phyloP scores from a whole-genome alignment of 2,329 filamentous ascomycete species.

The Paramyrothecium roridum region DNA sequence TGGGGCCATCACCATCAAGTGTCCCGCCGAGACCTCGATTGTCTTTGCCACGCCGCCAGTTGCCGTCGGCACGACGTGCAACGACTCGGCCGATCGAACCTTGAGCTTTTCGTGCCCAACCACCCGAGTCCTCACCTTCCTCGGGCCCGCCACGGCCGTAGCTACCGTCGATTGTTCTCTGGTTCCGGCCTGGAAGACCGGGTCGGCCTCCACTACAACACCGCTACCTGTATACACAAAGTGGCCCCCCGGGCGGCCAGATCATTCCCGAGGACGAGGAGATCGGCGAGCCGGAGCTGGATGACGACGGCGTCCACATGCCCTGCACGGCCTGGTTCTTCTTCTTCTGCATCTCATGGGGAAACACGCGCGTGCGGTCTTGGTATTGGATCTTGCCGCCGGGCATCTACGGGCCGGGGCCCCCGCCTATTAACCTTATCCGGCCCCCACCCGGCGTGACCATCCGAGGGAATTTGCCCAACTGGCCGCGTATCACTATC shows the following conservation, averaged over 20 bases:
- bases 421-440: slow-evolving; percentile 6
- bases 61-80: slow-evolving; percentile 2
- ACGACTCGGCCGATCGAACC: background rate
- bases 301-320: slow-evolving; percentile 8
- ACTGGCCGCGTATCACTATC: slow-evolving; percentile 13
- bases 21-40: slow-evolving; percentile 6
- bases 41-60: slow-evolving; percentile 6
- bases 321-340: slow-evolving; percentile 14
- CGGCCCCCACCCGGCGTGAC: slow-evolving; percentile 6
- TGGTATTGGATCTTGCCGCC: slow-evolving; percentile 8
- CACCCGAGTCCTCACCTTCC: slow-evolving; percentile 8
- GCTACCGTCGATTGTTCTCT: slow-evolving; percentile 4
- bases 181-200: slow-evolving; percentile 2
- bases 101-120: slow-evolving; percentile 9
- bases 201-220: slow-evolving; percentile 3
- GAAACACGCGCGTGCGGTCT: slow-evolving; percentile 4
- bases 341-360: slow-evolving; percentile 13
- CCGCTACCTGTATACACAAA: slow-evolving; percentile 6
- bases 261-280: background rate
- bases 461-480: slow-evolving; percentile 10
- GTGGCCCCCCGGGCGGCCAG: background rate
- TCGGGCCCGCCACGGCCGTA: slow-evolving; percentile 8
- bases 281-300: slow-evolving; percentile 7
- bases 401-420: slow-evolving; percentile 11
- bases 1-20: slow-evolving; percentile 4